Evolutionary conservation across 345 rosid genomes (phyloP).

Genomic region (Isatis tinctoria): DNA sequence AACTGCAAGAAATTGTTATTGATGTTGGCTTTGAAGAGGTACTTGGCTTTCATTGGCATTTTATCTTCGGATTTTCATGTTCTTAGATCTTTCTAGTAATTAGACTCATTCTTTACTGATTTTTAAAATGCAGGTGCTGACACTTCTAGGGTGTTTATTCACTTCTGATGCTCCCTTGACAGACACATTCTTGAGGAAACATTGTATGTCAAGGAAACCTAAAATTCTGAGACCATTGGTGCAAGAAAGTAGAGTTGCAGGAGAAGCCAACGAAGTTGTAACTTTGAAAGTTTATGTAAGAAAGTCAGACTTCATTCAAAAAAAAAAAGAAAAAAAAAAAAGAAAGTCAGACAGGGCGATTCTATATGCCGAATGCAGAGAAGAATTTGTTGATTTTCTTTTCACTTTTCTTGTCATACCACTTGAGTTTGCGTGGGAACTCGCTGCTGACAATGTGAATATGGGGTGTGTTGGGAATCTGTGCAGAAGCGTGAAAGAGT

Average conservation of each 20-base stretch:
- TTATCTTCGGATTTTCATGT: too few species aligned
- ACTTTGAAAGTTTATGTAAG: neutral
- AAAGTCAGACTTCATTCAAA: neutral
- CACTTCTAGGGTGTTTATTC: conserved; percentile 3
- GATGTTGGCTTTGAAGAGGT: conserved; percentile 26
- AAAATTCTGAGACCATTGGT: neutral
- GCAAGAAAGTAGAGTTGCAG: neutral
- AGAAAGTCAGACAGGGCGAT: neutral
- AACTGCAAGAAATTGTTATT: neutral
- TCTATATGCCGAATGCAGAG: conserved; percentile 13
- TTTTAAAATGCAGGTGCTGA: neutral
- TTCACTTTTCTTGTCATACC: conserved; percentile 17
- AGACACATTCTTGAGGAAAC: conserved; percentile 11
- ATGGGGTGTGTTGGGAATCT: too few species aligned
- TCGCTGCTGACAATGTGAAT: neutral
- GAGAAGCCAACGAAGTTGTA: neutral
- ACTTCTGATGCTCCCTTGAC: conserved; percentile 22
- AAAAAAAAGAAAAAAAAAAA: too few species aligned
- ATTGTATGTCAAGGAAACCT: neutral
- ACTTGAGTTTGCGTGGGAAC: neutral
- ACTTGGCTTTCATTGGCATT: neutral
- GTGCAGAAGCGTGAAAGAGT: neutral
- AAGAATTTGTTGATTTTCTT: conserved; percentile 15
- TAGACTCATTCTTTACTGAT: neutral
- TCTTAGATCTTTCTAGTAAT: neutral